Base-by-base conservation (phyloP, 140 eudicot genomes). In the Stevia rebaudiana region DNA sequence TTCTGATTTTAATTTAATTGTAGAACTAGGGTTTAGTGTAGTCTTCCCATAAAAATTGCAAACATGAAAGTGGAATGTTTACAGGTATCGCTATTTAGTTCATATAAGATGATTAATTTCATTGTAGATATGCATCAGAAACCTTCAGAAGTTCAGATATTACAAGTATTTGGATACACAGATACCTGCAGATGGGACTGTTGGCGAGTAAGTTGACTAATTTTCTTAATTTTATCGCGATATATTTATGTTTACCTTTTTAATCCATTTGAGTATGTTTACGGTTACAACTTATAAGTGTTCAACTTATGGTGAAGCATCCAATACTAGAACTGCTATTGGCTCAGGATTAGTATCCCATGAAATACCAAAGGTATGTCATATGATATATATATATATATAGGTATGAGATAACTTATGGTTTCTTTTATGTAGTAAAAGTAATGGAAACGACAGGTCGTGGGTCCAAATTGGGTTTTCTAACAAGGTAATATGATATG, bases 291-390 rank as follows among this genome's bases (percentile, higher is more conserved):
- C n/a, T n/a, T n/a, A n/a, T n/a, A n/a, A 49, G 61, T 91, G 98
- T 95, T 82, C 76, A 67, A 91, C 98, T 16, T 91, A 91, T 71
- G 94, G 89, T 53, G 98, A 91, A 83, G 95, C 80, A 67, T 85
- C 82, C 17, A 56, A 60, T 1, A 90, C 96, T 53, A 80, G 96
- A 13, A 69, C 82, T 56, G 94, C 90, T 60, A 79, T 87, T 69
- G 98, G 98, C 63, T 91, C 96, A 24, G 95, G 84, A 50, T 82
- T 91, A 68, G 73, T 78, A 55, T 58, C 75, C 57, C 82, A 72
- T 67, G 90, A 88, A 60, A 75, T 91, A 72, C 73, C 86, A 72
- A 77, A 84, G 86, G 98, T 74, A 73, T 64, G 86, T 50, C 71
- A n/a, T n/a, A n/a, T n/a, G n/a, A n/a, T n/a, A n/a, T n/a, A n/a